phyloP scores from a whole-genome alignment of 768 basidiomycete genomes.

The Amyloporia xantha region DNA sequence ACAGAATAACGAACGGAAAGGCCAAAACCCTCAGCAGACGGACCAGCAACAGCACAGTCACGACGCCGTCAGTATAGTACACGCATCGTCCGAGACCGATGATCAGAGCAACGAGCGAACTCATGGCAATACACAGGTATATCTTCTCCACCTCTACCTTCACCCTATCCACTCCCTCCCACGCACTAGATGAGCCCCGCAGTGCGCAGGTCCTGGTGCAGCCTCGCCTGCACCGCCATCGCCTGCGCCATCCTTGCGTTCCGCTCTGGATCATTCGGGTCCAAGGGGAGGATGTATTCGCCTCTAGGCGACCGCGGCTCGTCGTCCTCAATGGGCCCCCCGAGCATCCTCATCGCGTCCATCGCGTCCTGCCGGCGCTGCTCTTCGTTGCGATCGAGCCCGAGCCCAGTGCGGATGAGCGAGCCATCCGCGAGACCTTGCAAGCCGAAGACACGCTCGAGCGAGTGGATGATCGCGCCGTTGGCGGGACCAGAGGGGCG shows the following conservation, averaged over 20 bases:
- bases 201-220: conserved; percentile 53
- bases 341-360: background rate
- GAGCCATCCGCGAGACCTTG: conserved; percentile 22
- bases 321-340: conserved; percentile 7
- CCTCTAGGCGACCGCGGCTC: conserved; percentile 8
- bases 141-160: background rate
- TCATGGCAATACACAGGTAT: background rate
- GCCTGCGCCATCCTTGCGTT: conserved; percentile 39
- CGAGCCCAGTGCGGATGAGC: conserved; percentile 26
- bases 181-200: conserved; percentile 54
- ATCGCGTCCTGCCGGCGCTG: background rate
- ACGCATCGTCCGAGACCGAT: background rate
- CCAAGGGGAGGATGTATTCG: conserved; percentile 35
- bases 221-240: conserved; percentile 45
- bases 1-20: background rate
- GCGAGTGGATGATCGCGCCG: conserved; percentile 15
- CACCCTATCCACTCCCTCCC: background rate
- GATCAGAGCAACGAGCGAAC: background rate
- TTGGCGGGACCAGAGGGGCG: conserved; percentile 16
- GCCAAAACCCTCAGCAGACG: background rate
- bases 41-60: no score
- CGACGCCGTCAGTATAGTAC: background rate
- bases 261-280: conserved; percentile 36
- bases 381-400: conserved; percentile 15
- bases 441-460: conserved; percentile 27